Evolutionary conservation across 139 green algal species (phyloP).

Genomic region (Auxenochlorella protothecoides): DNA sequence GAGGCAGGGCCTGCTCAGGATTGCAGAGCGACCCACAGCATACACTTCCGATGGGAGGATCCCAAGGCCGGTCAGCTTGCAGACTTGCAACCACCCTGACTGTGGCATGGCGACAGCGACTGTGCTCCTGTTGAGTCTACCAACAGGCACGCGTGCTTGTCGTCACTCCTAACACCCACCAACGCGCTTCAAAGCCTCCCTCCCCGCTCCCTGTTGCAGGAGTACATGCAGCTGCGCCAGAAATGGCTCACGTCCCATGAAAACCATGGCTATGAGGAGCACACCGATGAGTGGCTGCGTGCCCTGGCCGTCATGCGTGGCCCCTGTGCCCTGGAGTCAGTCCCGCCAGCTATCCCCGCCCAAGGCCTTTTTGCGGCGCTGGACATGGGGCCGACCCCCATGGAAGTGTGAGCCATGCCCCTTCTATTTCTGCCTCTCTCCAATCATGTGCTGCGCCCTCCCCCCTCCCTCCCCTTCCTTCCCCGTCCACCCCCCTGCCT

Average conservation of each 20-base stretch:
- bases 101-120: neutral
- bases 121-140: too few relatives aligned
- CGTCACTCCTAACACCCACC: too few relatives aligned
- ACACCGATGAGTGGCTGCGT: conserved; percentile 19
- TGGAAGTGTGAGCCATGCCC: neutral
- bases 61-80: neutral
- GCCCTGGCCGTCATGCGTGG: conserved; percentile 8
- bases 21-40: too few relatives aligned
- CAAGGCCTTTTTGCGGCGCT: neutral
- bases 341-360: too few relatives aligned
- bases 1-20: too few relatives aligned
- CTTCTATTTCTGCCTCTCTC: neutral
- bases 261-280: conserved; percentile 32
- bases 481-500: neutral
- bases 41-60: too few relatives aligned
- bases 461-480: neutral
- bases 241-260: conserved; percentile 30
- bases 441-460: neutral
- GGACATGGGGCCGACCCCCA: neutral
- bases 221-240: conserved; percentile 15
- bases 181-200: too few relatives aligned
- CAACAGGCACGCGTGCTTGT: too few relatives aligned
- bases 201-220: neutral
- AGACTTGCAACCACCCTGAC: neutral
- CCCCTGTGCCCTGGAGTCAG: conserved; percentile 2